Evolutionary conservation across 306 rosid species (phyloP).

Genomic region (Fragaria iinumae): DNA sequence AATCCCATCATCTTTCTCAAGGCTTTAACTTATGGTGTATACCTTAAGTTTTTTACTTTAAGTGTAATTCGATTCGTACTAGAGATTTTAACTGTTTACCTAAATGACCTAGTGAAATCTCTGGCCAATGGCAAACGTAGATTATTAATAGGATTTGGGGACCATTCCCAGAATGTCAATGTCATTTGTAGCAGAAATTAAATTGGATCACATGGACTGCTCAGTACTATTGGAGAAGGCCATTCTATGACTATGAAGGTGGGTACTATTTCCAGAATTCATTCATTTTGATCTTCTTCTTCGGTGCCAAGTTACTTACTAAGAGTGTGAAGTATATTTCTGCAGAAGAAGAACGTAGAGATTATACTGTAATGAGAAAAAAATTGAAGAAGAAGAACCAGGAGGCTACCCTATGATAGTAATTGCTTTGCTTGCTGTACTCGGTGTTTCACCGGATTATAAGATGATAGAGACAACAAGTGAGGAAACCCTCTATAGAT

Average conservation of each 20-base stretch:
- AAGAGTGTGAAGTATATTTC: not conserved
- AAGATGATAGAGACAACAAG: not conserved
- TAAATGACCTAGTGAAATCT: not conserved
- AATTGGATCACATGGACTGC: conserved; percentile 38
- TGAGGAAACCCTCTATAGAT: not conserved
- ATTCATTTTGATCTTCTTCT: not conserved
- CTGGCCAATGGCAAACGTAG: not conserved
- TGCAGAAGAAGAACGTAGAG: not conserved
- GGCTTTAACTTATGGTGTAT: not conserved
- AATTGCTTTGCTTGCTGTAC: not conserved
- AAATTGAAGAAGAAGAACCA: not conserved
- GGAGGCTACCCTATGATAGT: not conserved
- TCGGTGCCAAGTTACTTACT: not conserved
- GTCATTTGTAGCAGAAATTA: conserved; percentile 24
- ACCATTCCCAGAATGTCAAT: conserved; percentile 26
- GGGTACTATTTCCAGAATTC: not conserved
- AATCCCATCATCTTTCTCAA: not conserved
- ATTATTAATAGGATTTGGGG: conserved; percentile 3
- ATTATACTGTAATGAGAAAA: not conserved
- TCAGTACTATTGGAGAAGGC: conserved; percentile 12
- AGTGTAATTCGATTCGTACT: too few relatives aligned
- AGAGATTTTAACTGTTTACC: not conserved
- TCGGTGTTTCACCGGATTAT: not conserved
- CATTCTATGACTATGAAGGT: not conserved
- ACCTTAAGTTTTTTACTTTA: not conserved